Evolutionary conservation across 768 basidiomycete genomes (phyloP).

Genomic region (Fomitopsis pulvina): DNA sequence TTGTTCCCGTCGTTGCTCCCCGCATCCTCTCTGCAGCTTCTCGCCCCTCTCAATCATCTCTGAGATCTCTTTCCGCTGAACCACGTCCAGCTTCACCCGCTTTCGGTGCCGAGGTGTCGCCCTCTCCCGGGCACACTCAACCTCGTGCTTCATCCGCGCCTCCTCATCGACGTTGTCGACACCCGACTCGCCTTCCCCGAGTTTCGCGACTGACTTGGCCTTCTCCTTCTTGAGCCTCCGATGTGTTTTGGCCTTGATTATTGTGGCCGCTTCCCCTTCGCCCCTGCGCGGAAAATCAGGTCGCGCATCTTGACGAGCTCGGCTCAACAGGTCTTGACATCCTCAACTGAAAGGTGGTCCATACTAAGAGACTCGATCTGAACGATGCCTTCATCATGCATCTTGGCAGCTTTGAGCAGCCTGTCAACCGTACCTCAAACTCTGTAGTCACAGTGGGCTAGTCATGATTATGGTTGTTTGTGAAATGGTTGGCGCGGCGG

Average conservation of each 20-base stretch:
- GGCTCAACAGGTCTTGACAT: conserved; percentile 72
- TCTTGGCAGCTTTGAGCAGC: conserved; percentile 72
- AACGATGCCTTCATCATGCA: conserved; percentile 75
- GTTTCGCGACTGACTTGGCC: conserved; percentile 45
- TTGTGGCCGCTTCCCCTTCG: conserved; percentile 85
- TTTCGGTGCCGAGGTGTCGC: conserved; percentile 86
- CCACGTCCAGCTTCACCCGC: conserved; percentile 59
- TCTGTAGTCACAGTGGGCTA: conserved; percentile 83
- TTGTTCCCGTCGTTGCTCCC: conserved; percentile 49
- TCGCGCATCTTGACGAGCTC: conserved; percentile 88
- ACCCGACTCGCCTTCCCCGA: conserved; percentile 46
- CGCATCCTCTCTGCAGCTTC: conserved; percentile 51
- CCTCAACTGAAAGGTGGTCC: conserved; percentile 79
- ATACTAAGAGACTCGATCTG: conserved; percentile 76
- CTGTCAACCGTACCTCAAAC: conserved; percentile 77
- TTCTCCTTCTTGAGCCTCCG: conserved; percentile 73
- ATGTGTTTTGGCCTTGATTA: conserved; percentile 96
- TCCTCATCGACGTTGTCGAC: conserved; percentile 42
- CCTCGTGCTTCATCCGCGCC: conserved; percentile 59
- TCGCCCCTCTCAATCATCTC: conserved; percentile 86
- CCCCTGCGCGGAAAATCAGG: conserved; percentile 87
- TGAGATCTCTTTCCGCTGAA: conserved; percentile 61
- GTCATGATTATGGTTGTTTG: background rate
- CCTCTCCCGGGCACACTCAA: conserved; percentile 78
- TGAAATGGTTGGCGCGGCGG: too few relatives aligned